Evolutionary conservation across 2,329 filamentous ascomycete species (phyloP).

Genomic region (Westerdykella aurantiaca): DNA sequence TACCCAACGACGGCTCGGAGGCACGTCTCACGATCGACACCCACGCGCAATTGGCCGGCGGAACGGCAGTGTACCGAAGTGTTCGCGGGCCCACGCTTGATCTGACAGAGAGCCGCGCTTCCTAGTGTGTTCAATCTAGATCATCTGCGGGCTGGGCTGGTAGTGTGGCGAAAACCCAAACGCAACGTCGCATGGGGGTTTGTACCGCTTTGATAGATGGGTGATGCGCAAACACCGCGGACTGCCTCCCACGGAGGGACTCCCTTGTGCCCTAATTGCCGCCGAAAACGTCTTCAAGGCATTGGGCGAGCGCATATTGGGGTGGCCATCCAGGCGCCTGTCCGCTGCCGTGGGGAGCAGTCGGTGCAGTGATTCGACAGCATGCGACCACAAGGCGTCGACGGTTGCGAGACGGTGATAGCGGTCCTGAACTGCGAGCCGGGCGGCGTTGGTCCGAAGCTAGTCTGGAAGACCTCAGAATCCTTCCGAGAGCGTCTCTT

Average conservation of each 20-base stretch:
- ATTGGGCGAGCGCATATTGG: conserved; percentile 17
- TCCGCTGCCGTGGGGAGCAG: conserved; percentile 16
- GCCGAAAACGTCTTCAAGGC: conserved; percentile 13
- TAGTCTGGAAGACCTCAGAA: conserved; percentile 20
- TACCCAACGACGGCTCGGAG: conserved; percentile 31
- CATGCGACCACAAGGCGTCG: conserved; percentile 1
- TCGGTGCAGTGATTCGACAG: conserved; percentile 20
- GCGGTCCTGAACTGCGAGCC: conserved; percentile 29
- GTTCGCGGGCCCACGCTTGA: conserved; percentile 20
- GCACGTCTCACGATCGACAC: conserved; percentile 23
- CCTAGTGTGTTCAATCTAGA: conserved; percentile 23
- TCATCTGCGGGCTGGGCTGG: conserved; percentile 15
- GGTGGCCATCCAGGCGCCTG: conserved; percentile 16
- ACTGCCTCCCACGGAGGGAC: background rate
- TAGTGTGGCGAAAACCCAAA: conserved; percentile 22
- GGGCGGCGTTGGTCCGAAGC: conserved; percentile 18
- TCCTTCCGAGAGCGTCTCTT: conserved; percentile 2
- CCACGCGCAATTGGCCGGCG: conserved; percentile 26
- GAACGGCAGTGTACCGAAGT: conserved; percentile 30
- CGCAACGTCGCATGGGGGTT: conserved; percentile 3
- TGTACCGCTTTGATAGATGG: too few relatives aligned
- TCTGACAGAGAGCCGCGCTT: conserved; percentile 22
- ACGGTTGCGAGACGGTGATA: conserved; percentile 21
- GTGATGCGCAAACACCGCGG: too few relatives aligned
- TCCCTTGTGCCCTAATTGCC: conserved; percentile 14